Evolutionary conservation across 2,329 filamentous ascomycete genomes (phyloP).

Genomic region (Cladorrhinum sp.): DNA sequence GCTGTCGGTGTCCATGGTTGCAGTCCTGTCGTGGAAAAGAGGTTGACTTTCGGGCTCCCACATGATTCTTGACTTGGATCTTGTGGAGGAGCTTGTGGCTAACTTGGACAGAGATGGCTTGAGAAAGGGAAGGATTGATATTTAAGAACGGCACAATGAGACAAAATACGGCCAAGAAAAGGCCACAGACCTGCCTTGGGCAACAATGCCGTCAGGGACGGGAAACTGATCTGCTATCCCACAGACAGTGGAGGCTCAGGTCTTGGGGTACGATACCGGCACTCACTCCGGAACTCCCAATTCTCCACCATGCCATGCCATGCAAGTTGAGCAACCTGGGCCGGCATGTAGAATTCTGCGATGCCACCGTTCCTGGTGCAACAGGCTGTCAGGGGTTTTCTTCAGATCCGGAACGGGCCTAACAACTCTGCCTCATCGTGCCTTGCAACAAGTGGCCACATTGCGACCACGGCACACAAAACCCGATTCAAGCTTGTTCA

Average conservation of each 20-base stretch:
- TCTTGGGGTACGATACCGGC: conserved; percentile 1
- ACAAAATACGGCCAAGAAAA: not conserved
- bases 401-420: conserved; percentile 1
- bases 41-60: conserved; percentile 6
- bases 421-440: not conserved
- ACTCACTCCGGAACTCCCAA: not conserved
- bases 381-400: conserved; percentile 2
- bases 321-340: conserved; percentile 2
- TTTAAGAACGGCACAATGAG: not conserved
- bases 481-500: not conserved
- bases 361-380: not conserved
- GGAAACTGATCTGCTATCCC: not conserved
- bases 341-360: conserved; percentile 1
- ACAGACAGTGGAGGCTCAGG: conserved; percentile 2
- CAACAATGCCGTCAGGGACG: not conserved
- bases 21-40: not conserved
- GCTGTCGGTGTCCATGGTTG: conserved; percentile 20
- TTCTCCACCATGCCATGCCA: conserved; percentile 2
- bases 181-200: not conserved
- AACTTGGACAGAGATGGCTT: not conserved
- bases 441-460: conserved; percentile 1
- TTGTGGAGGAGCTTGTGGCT: not conserved
- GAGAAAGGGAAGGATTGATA: not conserved
- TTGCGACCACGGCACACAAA: not conserved
- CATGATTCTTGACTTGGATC: not conserved